These are phyloP conservation scores for Geotrichum reessii DNA, from an alignment of 1,139 yeast genomes.

Conservation along the genomic window DNA sequence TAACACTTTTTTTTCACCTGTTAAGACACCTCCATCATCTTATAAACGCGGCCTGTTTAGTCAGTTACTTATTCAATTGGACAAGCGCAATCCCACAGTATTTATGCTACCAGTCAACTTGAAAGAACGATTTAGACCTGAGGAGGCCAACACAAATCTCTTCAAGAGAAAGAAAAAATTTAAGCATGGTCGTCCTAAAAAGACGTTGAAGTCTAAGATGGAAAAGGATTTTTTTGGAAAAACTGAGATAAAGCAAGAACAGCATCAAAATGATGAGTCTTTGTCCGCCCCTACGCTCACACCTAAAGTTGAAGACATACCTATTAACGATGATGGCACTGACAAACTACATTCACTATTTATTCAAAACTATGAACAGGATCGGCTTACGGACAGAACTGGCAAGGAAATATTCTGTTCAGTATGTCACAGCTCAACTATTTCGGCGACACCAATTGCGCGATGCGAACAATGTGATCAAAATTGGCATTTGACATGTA, in stretches of 20 bases:
- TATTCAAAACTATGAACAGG: conserved; percentile 1
- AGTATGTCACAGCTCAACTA: conserved; percentile 76
- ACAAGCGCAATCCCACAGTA: conserved; percentile 59
- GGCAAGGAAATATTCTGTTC: conserved; percentile 53
- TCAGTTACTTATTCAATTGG: conserved; percentile 53
- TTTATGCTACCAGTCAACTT: conserved; percentile 65
- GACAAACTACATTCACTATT: not conserved
- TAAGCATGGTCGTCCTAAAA: conserved; percentile 24
- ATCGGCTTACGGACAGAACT: conserved; percentile 46
- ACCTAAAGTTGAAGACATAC: not conserved
- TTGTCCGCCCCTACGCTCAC: not conserved
- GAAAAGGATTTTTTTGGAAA: conserved; percentile 34
- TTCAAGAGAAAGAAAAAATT: conserved; percentile 55
- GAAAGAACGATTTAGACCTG: conserved; percentile 58
- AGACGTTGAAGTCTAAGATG: not conserved
- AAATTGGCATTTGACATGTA: conserved; percentile 91
- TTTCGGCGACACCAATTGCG: conserved; percentile 50
- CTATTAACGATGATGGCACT: not conserved
- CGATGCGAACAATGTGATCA: conserved; percentile 82
- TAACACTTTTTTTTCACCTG: not conserved
- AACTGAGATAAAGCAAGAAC: conserved; percentile 45
- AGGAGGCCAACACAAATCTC: conserved; percentile 59
- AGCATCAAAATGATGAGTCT: not conserved
- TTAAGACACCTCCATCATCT: conserved; percentile 34
- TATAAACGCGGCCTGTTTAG: conserved; percentile 47